Base-by-base conservation (phyloP, 2,329 filamentous ascomycete species). In the Neofusicoccum parvum region DNA sequence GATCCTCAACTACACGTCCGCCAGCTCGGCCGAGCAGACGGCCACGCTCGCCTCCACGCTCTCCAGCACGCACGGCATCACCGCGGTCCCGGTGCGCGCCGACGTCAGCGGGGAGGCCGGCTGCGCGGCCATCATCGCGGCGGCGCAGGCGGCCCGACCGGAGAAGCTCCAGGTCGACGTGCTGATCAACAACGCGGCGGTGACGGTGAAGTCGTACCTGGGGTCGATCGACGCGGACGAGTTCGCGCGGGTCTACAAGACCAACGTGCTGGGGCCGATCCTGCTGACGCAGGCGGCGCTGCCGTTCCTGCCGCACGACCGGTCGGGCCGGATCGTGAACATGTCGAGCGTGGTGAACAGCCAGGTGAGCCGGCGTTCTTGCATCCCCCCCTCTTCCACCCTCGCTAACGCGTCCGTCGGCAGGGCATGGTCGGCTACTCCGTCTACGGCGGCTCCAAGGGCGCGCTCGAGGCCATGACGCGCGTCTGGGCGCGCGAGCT, bases 381-480 rank as follows among this genome's bases (percentile, higher is more conserved):
- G 20, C 20, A 23, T 23, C 2, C 20, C 20, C 20, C 20, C 2
- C 20, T 20, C 20, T 23, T 23, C 20, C 20, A 23, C 20, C 20
- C 20, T 23, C 20, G 20, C 20, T 23, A 23, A 23, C 20, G 20
- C 20, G 20, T 23, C 20, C 20, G 20, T 23, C 20, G 20, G 0
- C 20, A 43, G 49, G 65, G 65, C 23, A 65, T 49, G 41, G 32
- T 36, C 1, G 49, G 53, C 5, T 49, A 53, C 32, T 58, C 34
- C 41, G n/a, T 66, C 17, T 66, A 66, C 49, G 62, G 60, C 17
- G 65, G 65, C 60, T 49, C 65, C 17, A 66, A 66, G 36, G 65
- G 46, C 36, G 65, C 65, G 2, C 10, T 66, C 56, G 65, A 66
- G 50, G 49, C 65, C 10, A 65, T 66, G 60, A 58, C 65, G 43